Conservation (phyloP, 1,284 basidiomycete genomes). For the Tylopilus sp. region DNA sequence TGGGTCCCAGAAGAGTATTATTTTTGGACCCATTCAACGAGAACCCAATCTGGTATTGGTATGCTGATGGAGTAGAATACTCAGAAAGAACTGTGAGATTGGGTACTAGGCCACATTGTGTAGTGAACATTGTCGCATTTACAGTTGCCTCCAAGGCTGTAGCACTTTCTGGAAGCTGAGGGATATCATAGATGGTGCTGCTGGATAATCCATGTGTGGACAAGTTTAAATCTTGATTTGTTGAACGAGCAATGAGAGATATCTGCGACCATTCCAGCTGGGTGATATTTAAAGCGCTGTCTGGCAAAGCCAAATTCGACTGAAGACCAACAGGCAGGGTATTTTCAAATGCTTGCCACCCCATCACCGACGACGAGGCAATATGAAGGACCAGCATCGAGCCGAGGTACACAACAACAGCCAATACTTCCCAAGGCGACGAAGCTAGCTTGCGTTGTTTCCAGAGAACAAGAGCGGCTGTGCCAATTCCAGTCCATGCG, state of each 20-base stretch:
- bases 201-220: conserved; percentile 5
- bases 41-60: background rate
- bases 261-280: background rate
- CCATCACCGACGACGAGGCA: conserved; percentile 20
- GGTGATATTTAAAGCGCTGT: background rate
- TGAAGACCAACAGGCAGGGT: background rate
- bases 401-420: conserved; percentile 14
- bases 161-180: background rate
- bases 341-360: conserved; percentile 19
- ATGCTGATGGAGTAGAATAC: background rate
- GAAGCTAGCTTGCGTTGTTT: conserved; percentile 10
- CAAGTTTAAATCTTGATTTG: background rate
- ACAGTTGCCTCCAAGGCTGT: conserved; percentile 11
- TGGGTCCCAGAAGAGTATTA: background rate
- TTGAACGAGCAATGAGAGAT: background rate
- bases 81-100: conserved; percentile 2
- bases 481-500: conserved; percentile 20
- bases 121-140: conserved; percentile 19
- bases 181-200: conserved; percentile 11
- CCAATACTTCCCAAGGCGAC: conserved; percentile 9
- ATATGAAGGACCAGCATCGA: conserved; percentile 18
- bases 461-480: conserved; percentile 8
- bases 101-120: conserved; percentile 13
- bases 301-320: conserved; percentile 8
- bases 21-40: background rate